Percentiles rank a stretch among this genome's conserved stretches.
phyloP scores from a whole-genome alignment of 1,284 basidiomycete genomes.

The Baeospora myosura region DNA sequence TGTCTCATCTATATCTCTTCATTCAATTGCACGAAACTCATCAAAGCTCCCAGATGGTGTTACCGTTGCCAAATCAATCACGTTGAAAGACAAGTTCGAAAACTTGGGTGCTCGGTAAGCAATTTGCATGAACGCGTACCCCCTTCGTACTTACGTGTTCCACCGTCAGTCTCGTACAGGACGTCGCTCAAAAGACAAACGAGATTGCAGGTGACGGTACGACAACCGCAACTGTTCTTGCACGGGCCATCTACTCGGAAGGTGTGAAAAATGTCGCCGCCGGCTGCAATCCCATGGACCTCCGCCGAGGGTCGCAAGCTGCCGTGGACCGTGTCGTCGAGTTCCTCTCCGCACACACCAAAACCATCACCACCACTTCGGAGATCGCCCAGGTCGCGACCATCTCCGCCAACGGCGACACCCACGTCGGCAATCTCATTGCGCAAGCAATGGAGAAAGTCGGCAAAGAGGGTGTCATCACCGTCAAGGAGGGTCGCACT shows the following conservation, averaged over 20 bases:
- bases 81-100: conserved; percentile 97
- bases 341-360: conserved; percentile 85
- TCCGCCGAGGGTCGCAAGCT: conserved; percentile 91
- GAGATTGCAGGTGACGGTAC: conserved; percentile 98
- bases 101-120: conserved; percentile 93
- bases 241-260: conserved; percentile 95
- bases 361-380: conserved; percentile 92
- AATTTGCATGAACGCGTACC: not conserved
- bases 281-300: conserved; percentile 99
- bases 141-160: conserved; percentile 3
- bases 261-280: conserved; percentile 99
- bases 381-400: conserved; percentile 99
- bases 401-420: conserved; percentile 96
- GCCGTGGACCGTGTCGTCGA: conserved; percentile 94
- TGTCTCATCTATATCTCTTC: conserved; percentile 17
- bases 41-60: conserved; percentile 71
- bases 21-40: not conserved
- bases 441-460: conserved; percentile 99
- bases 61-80: conserved; percentile 93
- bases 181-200: conserved; percentile 95
- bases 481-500: conserved; percentile 96
- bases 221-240: conserved; percentile 95
- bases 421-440: conserved; percentile 90
- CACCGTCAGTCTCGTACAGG: conserved; percentile 74
- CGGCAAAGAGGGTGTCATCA: conserved; percentile 99